These are phyloP conservation scores for Trebouxia gelatinosa DNA, from an alignment of 163 green algal species.

Conservation along the genomic window DNA sequence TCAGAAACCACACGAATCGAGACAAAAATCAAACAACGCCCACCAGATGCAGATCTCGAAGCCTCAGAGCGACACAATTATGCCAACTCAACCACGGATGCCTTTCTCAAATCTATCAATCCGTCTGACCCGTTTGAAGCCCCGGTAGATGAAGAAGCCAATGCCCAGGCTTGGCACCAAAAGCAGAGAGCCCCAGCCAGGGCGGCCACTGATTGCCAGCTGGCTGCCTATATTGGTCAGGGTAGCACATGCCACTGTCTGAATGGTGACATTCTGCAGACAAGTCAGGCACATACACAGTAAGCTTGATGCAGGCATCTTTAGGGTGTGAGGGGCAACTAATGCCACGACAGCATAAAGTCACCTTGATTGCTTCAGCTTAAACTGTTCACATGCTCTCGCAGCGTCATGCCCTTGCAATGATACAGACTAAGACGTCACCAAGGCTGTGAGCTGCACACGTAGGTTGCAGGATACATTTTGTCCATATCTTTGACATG, in stretches of 20 bases:
- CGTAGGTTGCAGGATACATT: no score
- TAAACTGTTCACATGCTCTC: background rate
- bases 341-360: background rate
- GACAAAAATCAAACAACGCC: no score
- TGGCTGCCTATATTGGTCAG: constrained; percentile 55
- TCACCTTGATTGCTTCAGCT: background rate
- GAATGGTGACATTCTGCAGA: constrained; percentile 74
- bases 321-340: no score
- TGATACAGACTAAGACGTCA: no score
- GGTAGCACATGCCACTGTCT: constrained; percentile 59
- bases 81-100: constrained; percentile 8
- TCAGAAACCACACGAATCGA: no score
- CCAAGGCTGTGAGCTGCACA: no score
- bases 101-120: constrained; percentile 29
- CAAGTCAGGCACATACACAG: no score
- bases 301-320: background rate
- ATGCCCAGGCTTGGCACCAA: background rate
- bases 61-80: no score
- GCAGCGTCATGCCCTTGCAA: no score
- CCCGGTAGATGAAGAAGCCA: constrained; percentile 16
- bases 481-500: background rate
- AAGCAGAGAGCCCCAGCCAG: background rate
- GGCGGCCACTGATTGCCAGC: constrained; percentile 50
- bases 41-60: no score
- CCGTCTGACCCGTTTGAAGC: background rate